Percentiles rank a stretch among this genome's conserved stretches.
phyloP scores from a whole-genome alignment of 768 basidiomycete genomes.

The Naganishia randhawae region DNA sequence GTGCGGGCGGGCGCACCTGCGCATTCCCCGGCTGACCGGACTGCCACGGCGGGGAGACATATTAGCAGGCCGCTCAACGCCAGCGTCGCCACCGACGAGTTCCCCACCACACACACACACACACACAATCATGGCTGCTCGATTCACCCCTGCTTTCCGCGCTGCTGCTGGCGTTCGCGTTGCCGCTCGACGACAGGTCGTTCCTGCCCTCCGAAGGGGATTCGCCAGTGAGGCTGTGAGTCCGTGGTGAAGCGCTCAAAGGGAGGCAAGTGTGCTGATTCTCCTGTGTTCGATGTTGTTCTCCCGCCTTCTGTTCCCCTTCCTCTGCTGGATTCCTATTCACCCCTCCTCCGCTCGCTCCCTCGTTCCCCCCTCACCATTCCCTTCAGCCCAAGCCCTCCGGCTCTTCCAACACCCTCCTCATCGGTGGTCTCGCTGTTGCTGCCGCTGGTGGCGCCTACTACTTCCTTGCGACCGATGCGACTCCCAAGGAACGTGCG shows the following conservation, averaged over 20 bases:
- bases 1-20: no score
- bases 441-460: slow-evolving; percentile 63
- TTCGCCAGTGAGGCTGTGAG: slow-evolving; percentile 14
- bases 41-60: no score
- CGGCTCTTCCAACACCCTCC: slow-evolving; percentile 46
- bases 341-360: slow-evolving; percentile 30
- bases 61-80: no score
- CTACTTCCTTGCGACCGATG: slow-evolving; percentile 58
- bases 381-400: slow-evolving; percentile 32
- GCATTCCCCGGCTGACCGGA: no score
- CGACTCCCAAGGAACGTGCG: slow-evolving; percentile 57
- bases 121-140: slow-evolving; percentile 18
- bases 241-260: neutral
- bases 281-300: neutral
- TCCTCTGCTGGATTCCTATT: neutral
- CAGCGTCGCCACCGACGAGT: no score
- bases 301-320: neutral
- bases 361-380: slow-evolving; percentile 37
- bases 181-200: slow-evolving; percentile 20
- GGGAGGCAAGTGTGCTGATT: neutral
- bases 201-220: slow-evolving; percentile 16
- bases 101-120: no score
- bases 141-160: slow-evolving; percentile 26
- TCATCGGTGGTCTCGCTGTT: slow-evolving; percentile 61
- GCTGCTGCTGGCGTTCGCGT: slow-evolving; percentile 24